Conservation (phyloP, 208 protist genomes). For the Blastocrithidia nonstop region DNA sequence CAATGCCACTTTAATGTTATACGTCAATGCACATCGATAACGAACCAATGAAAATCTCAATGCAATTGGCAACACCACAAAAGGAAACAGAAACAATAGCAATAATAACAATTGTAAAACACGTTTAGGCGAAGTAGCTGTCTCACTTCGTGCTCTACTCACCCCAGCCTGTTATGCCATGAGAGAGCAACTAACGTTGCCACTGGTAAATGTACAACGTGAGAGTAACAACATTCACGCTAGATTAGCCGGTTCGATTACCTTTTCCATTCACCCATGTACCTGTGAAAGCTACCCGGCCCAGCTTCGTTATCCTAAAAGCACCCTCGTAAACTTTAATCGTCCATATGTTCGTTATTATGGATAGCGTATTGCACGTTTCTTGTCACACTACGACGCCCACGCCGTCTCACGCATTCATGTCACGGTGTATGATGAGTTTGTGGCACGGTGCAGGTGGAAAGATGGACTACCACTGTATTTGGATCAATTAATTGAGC, state of each 20-base stretch:
- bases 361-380: slow-evolving; percentile 23
- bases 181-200: slow-evolving; percentile 41
- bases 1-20: too few relatives aligned
- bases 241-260: slow-evolving; percentile 34
- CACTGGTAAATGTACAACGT: slow-evolving; percentile 35
- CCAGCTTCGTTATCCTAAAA: slow-evolving; percentile 16
- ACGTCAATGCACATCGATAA: too few relatives aligned
- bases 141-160: slow-evolving; percentile 62
- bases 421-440: slow-evolving; percentile 34
- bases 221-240: slow-evolving; percentile 25
- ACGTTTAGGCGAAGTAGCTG: slow-evolving; percentile 16
- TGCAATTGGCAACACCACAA: slow-evolving; percentile 20
- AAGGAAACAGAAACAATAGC: slow-evolving; percentile 1
- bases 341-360: slow-evolving; percentile 61
- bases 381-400: slow-evolving; percentile 51
- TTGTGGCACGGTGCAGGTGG: slow-evolving; percentile 30
- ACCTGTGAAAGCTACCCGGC: slow-evolving; percentile 39
- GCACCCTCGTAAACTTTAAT: slow-evolving; percentile 17
- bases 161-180: slow-evolving; percentile 47
- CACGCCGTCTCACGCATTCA: slow-evolving; percentile 53
- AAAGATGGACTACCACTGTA: slow-evolving; percentile 18
- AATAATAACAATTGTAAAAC: background rate
- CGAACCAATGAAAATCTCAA: background rate
- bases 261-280: slow-evolving; percentile 31
- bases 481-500: slow-evolving; percentile 21